Conservation (phyloP, 2,329 filamentous ascomycete genomes). For the Apiospora rasikravindrae region DNA sequence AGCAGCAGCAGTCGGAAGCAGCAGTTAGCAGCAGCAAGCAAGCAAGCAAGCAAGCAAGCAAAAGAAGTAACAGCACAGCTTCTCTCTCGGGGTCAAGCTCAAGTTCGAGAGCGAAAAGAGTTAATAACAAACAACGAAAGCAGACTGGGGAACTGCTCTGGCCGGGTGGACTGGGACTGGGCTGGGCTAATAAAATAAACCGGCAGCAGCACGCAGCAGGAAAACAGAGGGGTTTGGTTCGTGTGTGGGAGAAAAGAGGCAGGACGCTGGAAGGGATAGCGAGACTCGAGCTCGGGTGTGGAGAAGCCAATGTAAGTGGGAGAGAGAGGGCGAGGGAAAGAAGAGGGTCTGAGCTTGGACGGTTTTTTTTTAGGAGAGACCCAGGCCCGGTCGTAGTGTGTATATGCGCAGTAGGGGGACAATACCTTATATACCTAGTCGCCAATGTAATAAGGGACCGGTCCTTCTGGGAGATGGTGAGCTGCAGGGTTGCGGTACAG, state of each 20-base stretch:
- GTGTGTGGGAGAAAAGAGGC: constrained; percentile 19
- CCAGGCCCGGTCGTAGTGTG: constrained; percentile 6
- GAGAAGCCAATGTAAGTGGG: constrained; percentile 17
- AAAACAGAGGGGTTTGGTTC: constrained; percentile 17
- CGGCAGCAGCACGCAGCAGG: constrained; percentile 2
- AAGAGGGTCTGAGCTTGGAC: constrained; percentile 16
- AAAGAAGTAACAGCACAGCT: background rate
- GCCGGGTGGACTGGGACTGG: constrained; percentile 9
- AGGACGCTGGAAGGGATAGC: constrained; percentile 15
- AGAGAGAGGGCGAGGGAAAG: background rate
- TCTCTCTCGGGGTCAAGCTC: constrained; percentile 1
- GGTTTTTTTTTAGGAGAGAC: constrained; percentile 7
- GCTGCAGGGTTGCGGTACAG: constrained; percentile 4
- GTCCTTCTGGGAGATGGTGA: constrained; percentile 3
- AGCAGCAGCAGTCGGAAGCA: background rate
- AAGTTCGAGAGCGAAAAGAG: background rate
- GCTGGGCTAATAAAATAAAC: constrained; percentile 11
- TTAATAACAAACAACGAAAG: constrained; percentile 16
- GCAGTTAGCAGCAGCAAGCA: background rate
- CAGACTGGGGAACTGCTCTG: constrained; percentile 8
- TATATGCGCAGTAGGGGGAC: background rate
- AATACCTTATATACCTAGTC: background rate
- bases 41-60: background rate
- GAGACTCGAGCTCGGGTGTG: constrained; percentile 14
- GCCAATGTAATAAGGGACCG: constrained; percentile 7